phyloP scores from a whole-genome alignment of 306 rosid genomes.

The Medicago ruthenica region DNA sequence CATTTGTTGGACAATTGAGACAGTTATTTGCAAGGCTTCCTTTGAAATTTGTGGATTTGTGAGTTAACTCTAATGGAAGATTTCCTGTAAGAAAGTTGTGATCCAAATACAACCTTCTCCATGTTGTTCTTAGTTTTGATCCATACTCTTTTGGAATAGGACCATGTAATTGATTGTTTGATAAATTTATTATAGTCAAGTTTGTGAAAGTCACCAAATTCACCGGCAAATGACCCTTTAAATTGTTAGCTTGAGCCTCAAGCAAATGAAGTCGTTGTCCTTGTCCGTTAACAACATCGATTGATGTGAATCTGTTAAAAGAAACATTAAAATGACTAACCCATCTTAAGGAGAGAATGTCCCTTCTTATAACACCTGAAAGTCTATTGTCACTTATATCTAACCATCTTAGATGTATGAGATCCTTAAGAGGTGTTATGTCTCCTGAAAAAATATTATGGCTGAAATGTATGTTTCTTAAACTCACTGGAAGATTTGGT shows the following conservation, averaged over 20 bases:
- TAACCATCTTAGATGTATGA: conserved; percentile 34
- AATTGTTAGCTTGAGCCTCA: conserved; percentile 53
- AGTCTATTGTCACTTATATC: conserved; percentile 54
- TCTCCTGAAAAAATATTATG: conserved; percentile 46
- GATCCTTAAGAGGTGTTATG: conserved; percentile 40
- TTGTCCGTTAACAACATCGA: conserved; percentile 34
- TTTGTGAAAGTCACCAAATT: conserved; percentile 48
- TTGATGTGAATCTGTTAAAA: conserved; percentile 44
- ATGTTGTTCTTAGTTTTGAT: conserved; percentile 27
- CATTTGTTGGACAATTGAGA: conserved; percentile 48
- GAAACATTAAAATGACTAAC: conserved; percentile 51
- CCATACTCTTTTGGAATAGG: conserved; percentile 53
- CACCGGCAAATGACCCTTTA: conserved; percentile 52
- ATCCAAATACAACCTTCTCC: conserved; percentile 50
- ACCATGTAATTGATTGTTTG: conserved; percentile 51
- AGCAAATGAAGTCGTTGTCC: conserved; percentile 43
- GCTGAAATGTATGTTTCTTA: conserved; percentile 41
- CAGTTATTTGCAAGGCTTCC: conserved; percentile 59
- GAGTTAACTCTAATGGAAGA: conserved; percentile 47
- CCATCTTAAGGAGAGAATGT: conserved; percentile 31
- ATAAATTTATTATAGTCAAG: conserved; percentile 45
- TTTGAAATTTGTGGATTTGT: neutral
- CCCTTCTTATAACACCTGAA: conserved; percentile 48
- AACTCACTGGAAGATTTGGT: conserved; percentile 48
- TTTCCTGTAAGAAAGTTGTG: conserved; percentile 52